Evolutionary conservation across 306 rosid species (phyloP).

Genomic region (Inga laurina): DNA sequence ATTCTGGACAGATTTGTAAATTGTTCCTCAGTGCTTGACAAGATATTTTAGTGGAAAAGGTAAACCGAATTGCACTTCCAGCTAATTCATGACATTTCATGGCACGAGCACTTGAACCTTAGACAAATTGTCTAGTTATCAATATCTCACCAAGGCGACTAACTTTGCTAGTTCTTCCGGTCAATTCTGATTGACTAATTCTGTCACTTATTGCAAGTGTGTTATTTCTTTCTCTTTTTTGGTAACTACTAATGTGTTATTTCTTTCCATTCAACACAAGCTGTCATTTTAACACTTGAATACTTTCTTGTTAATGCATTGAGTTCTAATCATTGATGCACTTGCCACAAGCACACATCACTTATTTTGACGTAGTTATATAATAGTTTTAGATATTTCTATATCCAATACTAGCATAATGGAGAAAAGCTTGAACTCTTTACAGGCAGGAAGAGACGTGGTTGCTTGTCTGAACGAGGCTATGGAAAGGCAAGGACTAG

Average conservation of each 20-base stretch:
- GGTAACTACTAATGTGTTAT: not conserved
- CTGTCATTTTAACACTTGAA: not conserved
- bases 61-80: not conserved
- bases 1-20: not conserved
- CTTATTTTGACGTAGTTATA: conserved; percentile 23
- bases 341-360: conserved; percentile 2
- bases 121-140: not conserved
- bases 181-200: not conserved
- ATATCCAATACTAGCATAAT: conserved; percentile 19
- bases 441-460: conserved; percentile 88
- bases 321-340: not conserved
- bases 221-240: not conserved
- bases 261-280: conserved; percentile 6
- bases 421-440: conserved; percentile 28
- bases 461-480: conserved; percentile 93
- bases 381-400: conserved; percentile 18
- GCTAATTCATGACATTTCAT: not conserved
- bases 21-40: not conserved
- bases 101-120: not conserved
- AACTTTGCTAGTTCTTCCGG: not conserved
- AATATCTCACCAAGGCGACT: not conserved
- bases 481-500: conserved; percentile 76
- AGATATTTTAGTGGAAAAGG: not conserved
- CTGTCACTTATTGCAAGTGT: not conserved
- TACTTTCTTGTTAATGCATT: not conserved